Base-by-base conservation (phyloP, 495 filamentous ascomycete species). In the Hypoxylon subgilvum region DNA sequence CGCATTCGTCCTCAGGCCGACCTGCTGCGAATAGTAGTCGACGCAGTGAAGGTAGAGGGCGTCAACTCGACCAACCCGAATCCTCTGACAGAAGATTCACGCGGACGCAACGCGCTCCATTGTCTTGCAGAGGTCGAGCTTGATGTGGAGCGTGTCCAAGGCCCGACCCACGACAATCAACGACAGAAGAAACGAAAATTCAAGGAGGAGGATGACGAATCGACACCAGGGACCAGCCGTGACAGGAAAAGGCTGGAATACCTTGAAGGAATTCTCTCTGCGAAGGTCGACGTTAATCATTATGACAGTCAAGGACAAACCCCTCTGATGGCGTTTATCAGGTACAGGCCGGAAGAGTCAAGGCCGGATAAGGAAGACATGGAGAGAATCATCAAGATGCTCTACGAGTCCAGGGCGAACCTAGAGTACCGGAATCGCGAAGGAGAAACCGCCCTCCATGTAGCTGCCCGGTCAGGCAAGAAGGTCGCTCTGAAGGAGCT, bases 61-160 rank as follows among this genome's bases (percentile, higher is more conserved):
- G 14, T 69, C 21, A 63, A 69, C 6, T 59, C 61, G 2, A 66
- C 75, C 1, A 63, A 63, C 14, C 65, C 46, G 6, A 57, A 69
- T 27, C 65, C 75, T 0, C 49, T 22, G 1, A 28, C 68, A 6
- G 75, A 79, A 52, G 77, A 80, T 55, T 7, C 63, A 0, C 69
- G 65, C 4, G 76, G 79, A 13, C 74, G 76, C 4, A 80, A 81
- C 61, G 79, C 75, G 17, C 63, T 81, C 12, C 77, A 81, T 46
- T 77, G 76, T 47, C 71, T 81, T 22, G 79, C 79, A 18, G 76
- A 79, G 56, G 78, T 73, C 19, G 54, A 63, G 42, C 56, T 70
- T 25, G 41, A 55, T 22, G 16, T 51, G 0, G 12, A 43, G 2
- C 51, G 46, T 10, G 46, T 56, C 7, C 50, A 52, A 48, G 50